Evolutionary conservation across 2,329 filamentous ascomycete species (phyloP).

Genomic region (Fusarium incarnatum): DNA sequence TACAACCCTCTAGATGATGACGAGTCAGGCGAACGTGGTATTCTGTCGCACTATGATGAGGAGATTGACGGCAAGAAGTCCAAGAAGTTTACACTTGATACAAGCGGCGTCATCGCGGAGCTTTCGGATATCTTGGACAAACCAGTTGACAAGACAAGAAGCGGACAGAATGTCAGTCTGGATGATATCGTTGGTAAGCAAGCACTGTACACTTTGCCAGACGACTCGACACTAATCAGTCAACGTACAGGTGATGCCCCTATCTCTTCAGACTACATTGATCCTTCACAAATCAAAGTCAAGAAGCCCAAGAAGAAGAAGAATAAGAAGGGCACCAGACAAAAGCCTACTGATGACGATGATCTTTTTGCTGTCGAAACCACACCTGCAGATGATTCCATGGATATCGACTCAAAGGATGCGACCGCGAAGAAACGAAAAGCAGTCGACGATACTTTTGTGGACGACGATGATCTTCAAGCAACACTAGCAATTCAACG

Average conservation of each 20-base stretch:
- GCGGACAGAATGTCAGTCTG: slow-evolving; percentile 78
- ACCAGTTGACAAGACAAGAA: slow-evolving; percentile 67
- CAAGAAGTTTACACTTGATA: slow-evolving; percentile 89
- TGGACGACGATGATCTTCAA: slow-evolving; percentile 94
- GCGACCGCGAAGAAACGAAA: slow-evolving; percentile 68
- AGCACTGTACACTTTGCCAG: too few relatives aligned
- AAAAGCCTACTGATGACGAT: slow-evolving; percentile 74
- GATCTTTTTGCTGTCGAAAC: slow-evolving; percentile 64
- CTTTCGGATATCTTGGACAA: slow-evolving; percentile 67
- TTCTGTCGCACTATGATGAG: slow-evolving; percentile 94
- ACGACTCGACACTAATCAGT: slow-evolving; percentile 18
- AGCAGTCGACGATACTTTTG: slow-evolving; percentile 74
- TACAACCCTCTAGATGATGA: slow-evolving; percentile 87
- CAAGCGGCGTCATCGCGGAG: slow-evolving; percentile 76
- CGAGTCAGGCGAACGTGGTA: slow-evolving; percentile 70
- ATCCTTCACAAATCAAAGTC: slow-evolving; percentile 87
- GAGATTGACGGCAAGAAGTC: slow-evolving; percentile 91
- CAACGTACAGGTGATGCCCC: slow-evolving; percentile 47
- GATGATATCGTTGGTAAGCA: slow-evolving; percentile 76
- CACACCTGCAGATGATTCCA: slow-evolving; percentile 59
- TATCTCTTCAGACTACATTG: slow-evolving; percentile 83
- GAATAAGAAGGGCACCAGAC: slow-evolving; percentile 80
- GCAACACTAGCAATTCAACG: slow-evolving; percentile 86
- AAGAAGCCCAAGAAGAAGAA: slow-evolving; percentile 98
- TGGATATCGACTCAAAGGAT: slow-evolving; percentile 80